These are phyloP conservation scores for Solanum sparsipilum DNA, from an alignment of 257 asterid species.

Conservation along the genomic window DNA sequence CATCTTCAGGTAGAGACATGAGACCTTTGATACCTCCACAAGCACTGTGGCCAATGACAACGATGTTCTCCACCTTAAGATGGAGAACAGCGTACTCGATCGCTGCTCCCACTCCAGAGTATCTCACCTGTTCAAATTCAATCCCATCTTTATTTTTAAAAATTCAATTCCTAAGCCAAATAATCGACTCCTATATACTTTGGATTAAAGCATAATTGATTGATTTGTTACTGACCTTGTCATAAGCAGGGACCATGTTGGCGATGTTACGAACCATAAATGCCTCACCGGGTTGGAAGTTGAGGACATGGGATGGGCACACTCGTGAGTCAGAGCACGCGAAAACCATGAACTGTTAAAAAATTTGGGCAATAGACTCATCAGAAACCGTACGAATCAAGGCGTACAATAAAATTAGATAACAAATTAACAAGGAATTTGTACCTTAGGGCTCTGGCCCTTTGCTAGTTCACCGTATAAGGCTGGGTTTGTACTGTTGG, in stretches of 20 bases:
- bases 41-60: constrained; percentile 91
- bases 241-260: constrained; percentile 83
- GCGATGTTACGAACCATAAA: constrained; percentile 79
- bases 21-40: constrained; percentile 98
- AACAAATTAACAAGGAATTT: background rate
- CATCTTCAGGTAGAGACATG: constrained; percentile 71
- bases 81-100: constrained; percentile 78
- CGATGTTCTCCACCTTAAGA: constrained; percentile 77
- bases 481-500: constrained; percentile 54
- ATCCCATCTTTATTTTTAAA: background rate
- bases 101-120: constrained; percentile 78
- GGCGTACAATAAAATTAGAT: background rate
- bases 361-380: background rate
- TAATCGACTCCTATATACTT: background rate
- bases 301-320: constrained; percentile 77
- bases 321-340: constrained; percentile 96
- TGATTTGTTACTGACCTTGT: constrained; percentile 33
- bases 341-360: constrained; percentile 69
- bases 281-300: constrained; percentile 88
- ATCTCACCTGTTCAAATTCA: constrained; percentile 34
- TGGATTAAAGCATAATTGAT: background rate
- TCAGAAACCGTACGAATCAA: background rate
- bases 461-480: constrained; percentile 61
- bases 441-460: constrained; percentile 92
- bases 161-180: background rate